A percentile compares a stretch with the other conserved stretches of the same genome.
phyloP scores from a whole-genome alignment of 1,139 yeast genomes.

The Blastobotrys malaysiensis region DNA sequence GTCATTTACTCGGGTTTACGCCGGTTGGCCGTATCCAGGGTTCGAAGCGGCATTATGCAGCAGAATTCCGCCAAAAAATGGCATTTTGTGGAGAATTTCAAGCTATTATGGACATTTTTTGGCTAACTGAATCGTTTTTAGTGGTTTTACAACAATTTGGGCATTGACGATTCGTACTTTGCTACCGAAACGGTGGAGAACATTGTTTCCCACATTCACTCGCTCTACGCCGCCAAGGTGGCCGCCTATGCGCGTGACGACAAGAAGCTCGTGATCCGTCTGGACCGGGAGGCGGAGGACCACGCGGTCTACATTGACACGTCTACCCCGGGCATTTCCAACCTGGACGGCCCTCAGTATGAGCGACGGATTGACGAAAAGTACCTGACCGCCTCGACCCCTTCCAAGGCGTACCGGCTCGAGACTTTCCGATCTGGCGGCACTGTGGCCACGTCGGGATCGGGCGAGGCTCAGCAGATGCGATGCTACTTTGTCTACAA shows the following conservation, averaged over 20 bases:
- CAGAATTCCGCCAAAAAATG: too few relatives aligned
- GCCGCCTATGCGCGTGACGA: slow-evolving; percentile 70
- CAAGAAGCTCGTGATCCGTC: slow-evolving; percentile 58
- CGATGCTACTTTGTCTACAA: slow-evolving; percentile 85
- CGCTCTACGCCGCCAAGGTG: slow-evolving; percentile 87
- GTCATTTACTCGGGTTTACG: neutral
- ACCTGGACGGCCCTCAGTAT: slow-evolving; percentile 36
- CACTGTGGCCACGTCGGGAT: slow-evolving; percentile 21
- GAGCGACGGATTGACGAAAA: slow-evolving; percentile 67
- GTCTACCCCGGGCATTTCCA: slow-evolving; percentile 39
- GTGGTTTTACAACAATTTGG: slow-evolving; percentile 85
- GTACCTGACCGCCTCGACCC: slow-evolving; percentile 59
- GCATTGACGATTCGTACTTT: slow-evolving; percentile 87
- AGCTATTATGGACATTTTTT: too few relatives aligned
- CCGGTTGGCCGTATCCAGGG: neutral
- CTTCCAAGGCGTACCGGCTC: slow-evolving; percentile 56
- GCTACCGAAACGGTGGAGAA: slow-evolving; percentile 78
- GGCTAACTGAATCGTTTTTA: too few relatives aligned
- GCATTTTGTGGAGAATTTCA: too few relatives aligned
- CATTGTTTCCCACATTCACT: slow-evolving; percentile 75
- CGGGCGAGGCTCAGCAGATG: slow-evolving; percentile 43
- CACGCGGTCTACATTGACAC: slow-evolving; percentile 93
- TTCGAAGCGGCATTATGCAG: too few relatives aligned
- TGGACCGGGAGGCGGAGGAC: slow-evolving; percentile 69
- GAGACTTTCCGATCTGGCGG: slow-evolving; percentile 69